Evolutionary conservation across 495 filamentous ascomycete species (phyloP), one percentile per base, ranked within the genome.

Genomic region (Penicillium pancosmium): DNA sequence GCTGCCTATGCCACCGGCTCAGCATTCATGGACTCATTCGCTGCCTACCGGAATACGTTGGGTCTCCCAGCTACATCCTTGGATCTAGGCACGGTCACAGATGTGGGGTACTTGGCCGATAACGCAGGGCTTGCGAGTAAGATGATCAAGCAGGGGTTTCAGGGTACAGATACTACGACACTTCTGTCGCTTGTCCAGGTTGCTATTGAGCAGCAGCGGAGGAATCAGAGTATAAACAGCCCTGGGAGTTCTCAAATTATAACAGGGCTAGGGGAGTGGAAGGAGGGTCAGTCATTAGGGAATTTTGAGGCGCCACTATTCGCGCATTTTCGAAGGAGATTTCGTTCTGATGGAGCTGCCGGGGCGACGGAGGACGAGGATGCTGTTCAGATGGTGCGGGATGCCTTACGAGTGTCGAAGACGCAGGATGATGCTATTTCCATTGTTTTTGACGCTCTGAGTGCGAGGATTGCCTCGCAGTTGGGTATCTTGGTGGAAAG

Each of bases 11-110:
- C 81, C 9, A 79, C 82, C 1, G 84, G 78, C 10, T 69, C 65
- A 18, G 65, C 69, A 6, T 79, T 71, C 60, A 70, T 71, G 64
- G 76, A 79, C 51, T 60, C 64, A 1, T 68, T 79, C 23, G 73
- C 74, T 7, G 61, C 62, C 5, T 70, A 75, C 44, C 61, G 72
- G 10, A 56, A 62, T 35, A 53, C 56, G 0, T 53, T 67, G 0
- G 65, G 64, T 4, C 59, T 69, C 0, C 61, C 66, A 6, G 60
- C 62, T 23, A 44, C 83, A 0, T 80, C 80, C 4, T 68, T 89
- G 16, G 82, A 86, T 55, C 75, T 89, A 1, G 84, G 80, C 1
- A 73, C 79, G 0, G 80, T 87, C 31, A 78, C 76, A 1, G 82
- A 83, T 41, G 80, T 80, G 0, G 85, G 85, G 19, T 85, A 85